These are phyloP conservation scores for Inonotus obliquus DNA, from an alignment of 1,284 basidiomycete species.

Conservation along the genomic window DNA sequence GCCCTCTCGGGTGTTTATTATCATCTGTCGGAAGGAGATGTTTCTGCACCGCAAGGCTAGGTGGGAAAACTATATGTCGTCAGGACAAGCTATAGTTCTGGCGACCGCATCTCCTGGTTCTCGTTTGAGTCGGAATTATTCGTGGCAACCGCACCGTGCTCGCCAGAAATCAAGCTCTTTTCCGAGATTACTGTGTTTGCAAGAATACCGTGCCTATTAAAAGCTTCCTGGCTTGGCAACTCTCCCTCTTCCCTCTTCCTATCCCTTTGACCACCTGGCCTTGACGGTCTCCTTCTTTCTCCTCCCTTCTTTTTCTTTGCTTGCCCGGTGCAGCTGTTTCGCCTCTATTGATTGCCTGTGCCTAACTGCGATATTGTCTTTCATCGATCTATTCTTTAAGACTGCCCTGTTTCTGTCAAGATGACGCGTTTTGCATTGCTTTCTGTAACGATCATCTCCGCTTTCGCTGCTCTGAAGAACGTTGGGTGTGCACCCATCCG, in stretches of 20 bases:
- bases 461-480: constrained; percentile 5
- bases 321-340: constrained; percentile 17
- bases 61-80: background rate
- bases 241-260: background rate
- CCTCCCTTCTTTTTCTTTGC: constrained; percentile 9
- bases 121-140: background rate
- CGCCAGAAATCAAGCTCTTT: background rate
- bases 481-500: constrained; percentile 17
- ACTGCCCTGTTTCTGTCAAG: background rate
- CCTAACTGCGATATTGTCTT: background rate
- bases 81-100: background rate
- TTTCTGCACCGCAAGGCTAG: background rate
- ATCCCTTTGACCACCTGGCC: constrained; percentile 15
- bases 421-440: constrained; percentile 18
- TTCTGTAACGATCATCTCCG: constrained; percentile 19
- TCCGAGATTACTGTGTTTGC: background rate
- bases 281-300: constrained; percentile 25
- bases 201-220: background rate
- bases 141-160: constrained; percentile 3
- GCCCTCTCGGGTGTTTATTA: too few relatives aligned
- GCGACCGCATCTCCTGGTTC: background rate
- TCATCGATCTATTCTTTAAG: background rate
- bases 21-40: too few relatives aligned
- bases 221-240: background rate
- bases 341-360: constrained; percentile 8